A percentile compares a stretch with the other conserved stretches of the same genome.
These are phyloP conservation scores for Ustilago loliicola DNA, from an alignment of 1,284 basidiomycete genomes.

Conservation along the genomic window DNA sequence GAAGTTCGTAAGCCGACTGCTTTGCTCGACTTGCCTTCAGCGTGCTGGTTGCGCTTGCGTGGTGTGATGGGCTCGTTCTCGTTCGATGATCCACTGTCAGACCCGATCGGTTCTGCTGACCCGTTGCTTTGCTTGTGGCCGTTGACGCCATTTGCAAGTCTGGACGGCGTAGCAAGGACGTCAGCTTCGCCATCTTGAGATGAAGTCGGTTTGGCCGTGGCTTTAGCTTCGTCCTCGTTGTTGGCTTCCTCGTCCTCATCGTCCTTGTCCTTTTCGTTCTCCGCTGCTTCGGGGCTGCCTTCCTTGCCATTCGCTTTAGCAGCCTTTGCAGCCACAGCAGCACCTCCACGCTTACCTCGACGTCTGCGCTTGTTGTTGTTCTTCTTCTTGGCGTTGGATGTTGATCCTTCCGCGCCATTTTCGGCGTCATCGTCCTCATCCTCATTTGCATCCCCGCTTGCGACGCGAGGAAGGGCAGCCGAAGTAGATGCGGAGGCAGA, in stretches of 20 bases:
- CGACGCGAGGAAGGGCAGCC: background rate
- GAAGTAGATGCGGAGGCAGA: background rate
- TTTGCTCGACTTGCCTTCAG: constrained; percentile 20
- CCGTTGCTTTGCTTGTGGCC: constrained; percentile 10
- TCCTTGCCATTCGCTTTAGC: constrained; percentile 76
- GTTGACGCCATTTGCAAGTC: constrained; percentile 10
- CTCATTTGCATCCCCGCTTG: constrained; percentile 14
- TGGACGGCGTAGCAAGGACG: constrained; percentile 16
- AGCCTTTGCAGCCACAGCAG: constrained; percentile 68
- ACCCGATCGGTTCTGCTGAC: constrained; percentile 8
- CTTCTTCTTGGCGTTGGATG: constrained; percentile 43
- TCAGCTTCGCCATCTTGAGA: background rate
- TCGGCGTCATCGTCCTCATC: constrained; percentile 37
- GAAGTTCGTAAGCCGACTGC: constrained; percentile 6
- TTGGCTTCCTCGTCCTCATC: constrained; percentile 56
- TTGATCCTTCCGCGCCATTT: constrained; percentile 25
- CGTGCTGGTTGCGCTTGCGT: constrained; percentile 5
- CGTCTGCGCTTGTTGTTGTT: constrained; percentile 58
- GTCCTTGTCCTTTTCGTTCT: constrained; percentile 71
- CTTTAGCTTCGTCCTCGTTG: constrained; percentile 14
- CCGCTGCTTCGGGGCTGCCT: constrained; percentile 42
- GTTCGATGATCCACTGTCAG: constrained; percentile 40
- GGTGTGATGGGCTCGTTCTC: constrained; percentile 41
- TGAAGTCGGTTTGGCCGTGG: background rate
- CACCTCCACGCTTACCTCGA: constrained; percentile 64